Evolutionary conservation across 805 yeast species (phyloP), one percentile per base, ranked within the genome.

Genomic region (Ogataea ramenticola): DNA sequence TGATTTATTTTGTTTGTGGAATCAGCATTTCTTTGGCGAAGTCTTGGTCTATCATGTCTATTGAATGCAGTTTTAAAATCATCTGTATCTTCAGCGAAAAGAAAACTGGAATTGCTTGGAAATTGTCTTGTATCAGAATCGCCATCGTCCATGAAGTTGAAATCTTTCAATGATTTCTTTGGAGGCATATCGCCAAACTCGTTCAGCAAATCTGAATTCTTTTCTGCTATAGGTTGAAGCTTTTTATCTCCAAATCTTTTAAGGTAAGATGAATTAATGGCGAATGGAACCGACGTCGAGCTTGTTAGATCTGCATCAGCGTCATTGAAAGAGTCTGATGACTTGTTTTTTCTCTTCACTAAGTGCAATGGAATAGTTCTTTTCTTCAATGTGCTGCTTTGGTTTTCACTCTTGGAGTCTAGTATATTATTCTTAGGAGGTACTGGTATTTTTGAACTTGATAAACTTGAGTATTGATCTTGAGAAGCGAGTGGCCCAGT

Each of bases 161-260:
- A 62, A 49, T 77, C 82, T 48, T 67, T 71, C 22, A 77, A 62
- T 3, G 81, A 75, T 46, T 70, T 59, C 6, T 66, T 55, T 1
- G 82, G 82, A 11, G 80, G 81, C 31, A 64, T 47, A 46, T 74
- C 79, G 32, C 65, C 72, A 39, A 62, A 52, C 9, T 55, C 45
- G 22, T 49, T 41, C 1, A 49, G 40, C 15, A 49, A 49, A 21
- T 53, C 60, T 24, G 52, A 51, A 22, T 42, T 47, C 14, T 43
- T 40, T 2, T 45, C 51, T 5, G 46, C 51, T 21, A 21, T 7
- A 4, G 41, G 7, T 5, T 21, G 3, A n/a, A 9, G 2, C 4
- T 19, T 20, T 5, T 21, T 16, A 49, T 43, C 47, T 12, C 33
- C 35, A 20, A 24, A 34, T 15, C 19, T 19, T 29, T 20, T 36